Evolutionary conservation across 257 asterid genomes (phyloP).

Genomic region (Solanum lycopersicoides): DNA sequence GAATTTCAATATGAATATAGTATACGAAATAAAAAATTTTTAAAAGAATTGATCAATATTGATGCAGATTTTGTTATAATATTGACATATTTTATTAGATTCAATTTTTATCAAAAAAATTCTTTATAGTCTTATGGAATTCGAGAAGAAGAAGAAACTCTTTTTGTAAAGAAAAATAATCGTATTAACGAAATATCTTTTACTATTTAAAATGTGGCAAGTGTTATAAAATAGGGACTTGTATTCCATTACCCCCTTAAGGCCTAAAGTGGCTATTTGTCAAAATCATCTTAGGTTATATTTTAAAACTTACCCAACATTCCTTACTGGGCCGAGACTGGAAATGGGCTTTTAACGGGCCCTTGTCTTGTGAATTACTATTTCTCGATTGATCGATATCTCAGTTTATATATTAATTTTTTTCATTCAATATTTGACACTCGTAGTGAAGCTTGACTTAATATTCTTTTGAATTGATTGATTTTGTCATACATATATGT

Average conservation of each 20-base stretch:
- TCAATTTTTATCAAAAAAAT: not conserved
- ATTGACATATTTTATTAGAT: too few species aligned
- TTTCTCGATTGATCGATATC: not conserved
- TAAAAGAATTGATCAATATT: not conserved
- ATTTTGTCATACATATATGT: not conserved
- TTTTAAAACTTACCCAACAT: not conserved
- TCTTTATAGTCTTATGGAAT: not conserved
- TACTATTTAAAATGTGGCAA: not conserved
- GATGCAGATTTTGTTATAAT: not conserved
- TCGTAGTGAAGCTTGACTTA: not conserved
- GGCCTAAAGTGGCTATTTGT: not conserved
- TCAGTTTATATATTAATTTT: not conserved
- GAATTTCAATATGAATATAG: too few species aligned
- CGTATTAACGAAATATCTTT: not conserved
- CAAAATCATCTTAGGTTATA: not conserved
- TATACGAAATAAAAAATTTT: accelerated
- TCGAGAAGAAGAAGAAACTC: not conserved
- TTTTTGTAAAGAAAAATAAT: not conserved
- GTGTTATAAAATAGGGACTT: not conserved
- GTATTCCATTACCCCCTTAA: not conserved
- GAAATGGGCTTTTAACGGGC: not conserved
- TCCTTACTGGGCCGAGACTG: not conserved
- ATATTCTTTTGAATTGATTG: not conserved
- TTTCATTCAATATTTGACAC: not conserved
- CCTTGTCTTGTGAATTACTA: not conserved